Evolutionary conservation across 2,329 filamentous ascomycete genomes (phyloP), one percentile per base, ranked within the genome.

Genomic region (Penicillium griseofulvum): DNA sequence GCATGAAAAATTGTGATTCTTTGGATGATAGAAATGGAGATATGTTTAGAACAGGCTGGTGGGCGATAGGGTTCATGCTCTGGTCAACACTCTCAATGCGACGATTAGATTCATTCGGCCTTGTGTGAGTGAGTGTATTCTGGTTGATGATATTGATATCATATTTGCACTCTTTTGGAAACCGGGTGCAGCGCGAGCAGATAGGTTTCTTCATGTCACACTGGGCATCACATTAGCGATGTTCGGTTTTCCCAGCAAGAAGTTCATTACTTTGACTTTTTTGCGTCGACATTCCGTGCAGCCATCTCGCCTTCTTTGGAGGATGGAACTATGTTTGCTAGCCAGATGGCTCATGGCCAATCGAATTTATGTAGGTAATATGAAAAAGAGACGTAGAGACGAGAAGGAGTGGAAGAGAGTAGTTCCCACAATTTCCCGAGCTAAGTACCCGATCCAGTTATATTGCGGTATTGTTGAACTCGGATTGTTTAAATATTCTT

Each of bases 271-370:
- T 49, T 66, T 69, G 19, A 69, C 59, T 55, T 70, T 70, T 42
- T 68, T 70, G 37, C 66, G 60, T 11, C 64, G 60, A 43, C 67
- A 70, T 49, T 70, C 66, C 5, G 61, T 64, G 38, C 68, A 70
- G 43, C 68, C 68, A 57, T 68, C 66, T 29, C 63, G 60, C 76
- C 64, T 62, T 52, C 61, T 62, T 29, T 58, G 55, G 22, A 14
- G n/a, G 11, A 31, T 17, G 3, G n/a, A 28, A 2, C 5, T 26
- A 17, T n/a, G 3, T 24, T 36, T 45, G 10, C 41, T 28, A 28
- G 19, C 2, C 5, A 11, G 33, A 31, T 26, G 22, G 17, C 14
- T 34, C 49, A 52, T 52, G 12, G 28, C 37, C 22, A 43, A 43
- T 19, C 12, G 31, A 26, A 19, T 22, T 34, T 19, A 19, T 31